Conservation (phyloP, 148 eudicot species). For the Nepenthes mirabilis region DNA sequence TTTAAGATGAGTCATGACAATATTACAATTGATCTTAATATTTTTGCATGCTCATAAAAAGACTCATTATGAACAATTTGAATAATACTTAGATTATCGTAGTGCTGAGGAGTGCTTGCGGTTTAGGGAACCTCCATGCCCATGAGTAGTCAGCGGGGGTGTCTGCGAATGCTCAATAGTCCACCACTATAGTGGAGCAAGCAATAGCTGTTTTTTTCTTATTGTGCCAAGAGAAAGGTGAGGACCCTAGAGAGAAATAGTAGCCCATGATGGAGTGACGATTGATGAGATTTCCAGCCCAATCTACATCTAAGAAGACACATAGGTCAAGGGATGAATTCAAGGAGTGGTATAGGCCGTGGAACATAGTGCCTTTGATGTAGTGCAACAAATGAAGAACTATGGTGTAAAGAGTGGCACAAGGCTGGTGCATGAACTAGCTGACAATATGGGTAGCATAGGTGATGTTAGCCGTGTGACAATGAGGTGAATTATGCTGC, state of each 20-base stretch:
- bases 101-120: too few species aligned
- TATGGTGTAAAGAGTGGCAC: not conserved
- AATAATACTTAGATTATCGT: too few species aligned
- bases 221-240: not conserved
- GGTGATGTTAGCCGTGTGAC: not conserved
- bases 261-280: not conserved
- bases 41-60: too few species aligned
- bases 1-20: too few species aligned
- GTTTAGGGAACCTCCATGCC: too few species aligned
- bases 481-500: not conserved
- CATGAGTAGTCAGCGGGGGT: too few species aligned
- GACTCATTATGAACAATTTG: too few species aligned
- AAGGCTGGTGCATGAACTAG: not conserved
- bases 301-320: not conserved
- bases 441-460: not conserved
- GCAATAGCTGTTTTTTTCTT: not conserved
- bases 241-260: not conserved
- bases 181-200: too few species aligned
- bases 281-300: not conserved
- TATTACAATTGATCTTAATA: too few species aligned
- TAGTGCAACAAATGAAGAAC: not conserved
- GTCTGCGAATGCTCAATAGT: too few species aligned
- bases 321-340: not conserved
- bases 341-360: not conserved
- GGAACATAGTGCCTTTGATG: not conserved